Evolutionary conservation across 495 filamentous ascomycete genomes (phyloP), one percentile per base, ranked within the genome.

Genomic region (Collariella sp.): DNA sequence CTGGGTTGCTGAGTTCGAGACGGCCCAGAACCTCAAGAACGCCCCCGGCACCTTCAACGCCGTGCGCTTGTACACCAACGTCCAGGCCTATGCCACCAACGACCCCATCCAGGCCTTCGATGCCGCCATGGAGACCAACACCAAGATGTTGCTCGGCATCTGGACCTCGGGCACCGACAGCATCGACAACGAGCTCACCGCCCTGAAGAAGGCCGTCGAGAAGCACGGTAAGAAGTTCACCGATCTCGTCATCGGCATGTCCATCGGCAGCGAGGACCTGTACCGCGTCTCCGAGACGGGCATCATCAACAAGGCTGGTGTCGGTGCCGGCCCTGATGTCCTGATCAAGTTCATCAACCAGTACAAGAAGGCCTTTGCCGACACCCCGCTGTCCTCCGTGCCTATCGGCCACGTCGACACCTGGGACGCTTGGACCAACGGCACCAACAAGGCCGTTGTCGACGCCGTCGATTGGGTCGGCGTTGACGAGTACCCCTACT

Each of bases 381-480:
- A 61, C 61, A 65, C 69, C 3, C 39, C 52, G 9, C 60, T 72
- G 3, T 42, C 60, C 52, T 57, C 44, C 24, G 63, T 73, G 11
- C 75, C 78, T 64, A 55, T 80, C 67, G 61, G 79, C 58, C 64
- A 79, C 67, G 66, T 76, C 53, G 75, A 78, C 58, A 76, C 75
- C 12, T 78, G 73, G 73, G 74, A 74, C 33, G 67, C 66, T 1
- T 78, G 72, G 72, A 64, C 61, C 18, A 73, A 76, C 66, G 46
- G 64, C 44, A 64, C 70, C 66, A 76, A 77, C 67, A 67, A 69
- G 65, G 61, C 57, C 41, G 75, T 77, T 36, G 58, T 77, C 41
- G 66, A 72, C 26, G 75, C 70, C 16, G 58, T 71, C 51, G 77
- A 79, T 62, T 80, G 71, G 62, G 49, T 78, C 44, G 75, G 76